Evolutionary conservation across 164 flowering plant species (phyloP), one percentile per base, ranked within the genome.

Genomic region (Umbellularia californica): DNA sequence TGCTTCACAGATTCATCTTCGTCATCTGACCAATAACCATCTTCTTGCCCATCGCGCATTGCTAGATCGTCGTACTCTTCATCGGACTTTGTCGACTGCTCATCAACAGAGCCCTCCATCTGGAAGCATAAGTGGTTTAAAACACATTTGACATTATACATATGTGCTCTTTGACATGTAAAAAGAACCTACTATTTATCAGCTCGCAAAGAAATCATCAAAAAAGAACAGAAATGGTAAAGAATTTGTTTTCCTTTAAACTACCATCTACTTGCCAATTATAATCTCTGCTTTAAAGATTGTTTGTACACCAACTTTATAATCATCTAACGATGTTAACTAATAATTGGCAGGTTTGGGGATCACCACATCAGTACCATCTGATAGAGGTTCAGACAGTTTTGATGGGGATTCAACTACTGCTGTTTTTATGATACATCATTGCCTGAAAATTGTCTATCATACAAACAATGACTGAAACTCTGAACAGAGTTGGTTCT

Each of bases 11-110:
- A 50, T 71, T 81, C 87, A 19, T 87, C 87, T 9, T 89, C 92
- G 50, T 85, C 86, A 51, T 85, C 98, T 12, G 89, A 80, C 86
- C 85, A 85, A 77, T 89, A 88, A 2, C 92, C 97, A 71, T 77
- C 87, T 70, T 90, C 94, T 78, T 72, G 85, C 28, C 80, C 82
- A 76, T 95, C 97, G 65, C 77, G 87, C 95, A 95, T 92, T 24
- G 98, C 99, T 58, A 95, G 88, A 84, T 95, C 99, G 66, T 91
- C 97, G 55, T 91, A 95, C 86, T 95, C 99, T 81, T 95, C 99
- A 77, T 95, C 97, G 0, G 99, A 90, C 80, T 90, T 92, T 3
- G 93, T 90, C 0, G 94, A 93, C 78, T 83, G 94, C 77, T 95
- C 99, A 65, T 95, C 99, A 64, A 95, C 97, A 12, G 99, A 95